These are phyloP conservation scores for Pilaira anomala DNA, from an alignment of 192 early-diverging fungal genomes.

Conservation along the genomic window DNA sequence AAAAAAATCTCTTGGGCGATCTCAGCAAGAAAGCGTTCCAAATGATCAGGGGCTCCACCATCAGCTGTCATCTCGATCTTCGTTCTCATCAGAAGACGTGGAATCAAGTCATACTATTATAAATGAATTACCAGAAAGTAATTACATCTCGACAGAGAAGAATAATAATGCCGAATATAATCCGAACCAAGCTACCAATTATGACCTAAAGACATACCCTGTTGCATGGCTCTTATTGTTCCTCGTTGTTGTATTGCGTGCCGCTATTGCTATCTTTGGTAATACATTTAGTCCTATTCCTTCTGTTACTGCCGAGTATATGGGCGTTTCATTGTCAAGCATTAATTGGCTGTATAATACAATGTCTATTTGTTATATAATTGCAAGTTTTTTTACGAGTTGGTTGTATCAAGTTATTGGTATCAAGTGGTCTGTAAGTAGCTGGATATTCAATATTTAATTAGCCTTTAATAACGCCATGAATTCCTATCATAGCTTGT, in stretches of 20 bases:
- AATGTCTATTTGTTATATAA: conserved; percentile 24
- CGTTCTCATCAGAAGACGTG: no score
- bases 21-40: no score
- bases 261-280: conserved; percentile 24
- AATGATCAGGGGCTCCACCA: no score
- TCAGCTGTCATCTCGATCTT: no score
- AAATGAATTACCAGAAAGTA: no score
- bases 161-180: no score
- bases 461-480: no score
- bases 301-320: conserved; percentile 19
- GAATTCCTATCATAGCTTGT: conserved; percentile 19
- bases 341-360: conserved; percentile 37
- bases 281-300: conserved; percentile 32
- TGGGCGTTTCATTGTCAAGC: conserved; percentile 24
- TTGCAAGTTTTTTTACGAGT: conserved; percentile 32
- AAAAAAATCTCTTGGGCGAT: no score
- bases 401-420: conserved; percentile 31
- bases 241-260: conserved; percentile 22
- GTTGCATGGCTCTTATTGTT: conserved; percentile 32
- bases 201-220: conserved; percentile 27
- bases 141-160: no score
- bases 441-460: background rate
- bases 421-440: conserved; percentile 32
- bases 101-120: no score
- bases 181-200: no score